phyloP scores from a whole-genome alignment of 1,284 basidiomycete genomes.

The Heterobasidion annosum region DNA sequence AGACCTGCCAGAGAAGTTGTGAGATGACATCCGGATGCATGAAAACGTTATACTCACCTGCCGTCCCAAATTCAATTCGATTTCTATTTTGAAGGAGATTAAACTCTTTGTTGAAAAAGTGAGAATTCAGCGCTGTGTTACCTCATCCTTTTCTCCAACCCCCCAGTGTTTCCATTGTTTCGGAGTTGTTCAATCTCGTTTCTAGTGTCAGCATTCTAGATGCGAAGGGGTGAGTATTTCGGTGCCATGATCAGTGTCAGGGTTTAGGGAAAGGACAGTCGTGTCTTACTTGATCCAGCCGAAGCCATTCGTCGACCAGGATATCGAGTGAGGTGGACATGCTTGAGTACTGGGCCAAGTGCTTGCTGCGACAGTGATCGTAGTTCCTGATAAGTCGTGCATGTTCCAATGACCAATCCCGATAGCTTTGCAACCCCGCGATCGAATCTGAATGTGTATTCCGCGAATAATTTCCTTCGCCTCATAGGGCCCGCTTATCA shows the following conservation, averaged over 20 bases:
- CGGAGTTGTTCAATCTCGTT: slow-evolving; percentile 18
- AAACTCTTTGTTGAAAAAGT: background rate
- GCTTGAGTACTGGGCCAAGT: background rate
- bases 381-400: too few species aligned
- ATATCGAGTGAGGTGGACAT: background rate
- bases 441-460: too few species aligned
- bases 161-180: slow-evolving; percentile 10
- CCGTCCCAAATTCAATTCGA: slow-evolving; percentile 81
- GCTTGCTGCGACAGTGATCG: too few species aligned
- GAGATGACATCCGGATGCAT: background rate
- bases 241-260: too few species aligned
- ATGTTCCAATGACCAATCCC: too few species aligned
- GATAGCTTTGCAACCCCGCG: too few species aligned
- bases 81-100: slow-evolving; percentile 26
- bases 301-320: slow-evolving; percentile 48
- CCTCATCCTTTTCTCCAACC: slow-evolving; percentile 22
- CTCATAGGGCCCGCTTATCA: too few species aligned
- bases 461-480: too few species aligned
- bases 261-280: background rate
- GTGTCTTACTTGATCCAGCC: slow-evolving; percentile 36
- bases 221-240: background rate
- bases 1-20: slow-evolving; percentile 38
- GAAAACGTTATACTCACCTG: slow-evolving; percentile 20
- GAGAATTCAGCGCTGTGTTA: slow-evolving; percentile 2
- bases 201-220: slow-evolving; percentile 19